A percentile compares a stretch with the other conserved stretches of the same genome.
Conservation (phyloP, 2,329 filamentous ascomycete species). For the Diaporthe humulicola region DNA sequence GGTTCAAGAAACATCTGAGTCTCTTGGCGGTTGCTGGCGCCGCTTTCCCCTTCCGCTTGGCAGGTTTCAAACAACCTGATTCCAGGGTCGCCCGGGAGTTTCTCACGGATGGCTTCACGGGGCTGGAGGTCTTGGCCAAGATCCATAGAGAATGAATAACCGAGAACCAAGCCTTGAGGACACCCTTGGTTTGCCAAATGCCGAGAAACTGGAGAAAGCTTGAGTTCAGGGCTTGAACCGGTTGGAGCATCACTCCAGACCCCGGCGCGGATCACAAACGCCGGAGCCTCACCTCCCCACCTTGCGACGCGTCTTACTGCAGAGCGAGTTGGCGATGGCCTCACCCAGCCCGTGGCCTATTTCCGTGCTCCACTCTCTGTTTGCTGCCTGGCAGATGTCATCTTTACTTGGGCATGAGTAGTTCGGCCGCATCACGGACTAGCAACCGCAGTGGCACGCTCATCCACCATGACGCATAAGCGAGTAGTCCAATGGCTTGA, state of each 20-base stretch:
- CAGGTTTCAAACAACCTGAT: conserved; percentile 27
- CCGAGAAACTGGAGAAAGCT: conserved; percentile 11
- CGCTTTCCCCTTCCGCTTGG: conserved; percentile 17
- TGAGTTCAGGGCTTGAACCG: conserved; percentile 20
- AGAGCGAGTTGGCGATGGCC: conserved; percentile 1
- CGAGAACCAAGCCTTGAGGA: conserved; percentile 5
- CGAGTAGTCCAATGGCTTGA: neutral
- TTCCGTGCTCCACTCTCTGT: neutral
- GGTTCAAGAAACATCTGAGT: conserved; percentile 20
- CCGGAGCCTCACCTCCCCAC: conserved; percentile 12
- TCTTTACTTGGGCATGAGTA: conserved; percentile 15
- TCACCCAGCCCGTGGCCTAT: neutral
- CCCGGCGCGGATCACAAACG: conserved; percentile 18
- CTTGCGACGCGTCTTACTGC: neutral
- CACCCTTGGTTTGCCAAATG: conserved; percentile 14
- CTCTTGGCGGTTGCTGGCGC: conserved; percentile 29
- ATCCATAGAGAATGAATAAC: conserved; percentile 19
- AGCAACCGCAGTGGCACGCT: neutral
- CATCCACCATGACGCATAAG: neutral
- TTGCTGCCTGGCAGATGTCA: conserved; percentile 17
- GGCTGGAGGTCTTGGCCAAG: conserved; percentile 13
- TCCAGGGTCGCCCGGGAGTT: neutral
- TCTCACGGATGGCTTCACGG: conserved; percentile 12
- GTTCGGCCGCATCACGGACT: conserved; percentile 8
- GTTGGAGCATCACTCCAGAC: conserved; percentile 8